Conservation (phyloP, 208 protist species). For the Crithidia brevicula region DNA sequence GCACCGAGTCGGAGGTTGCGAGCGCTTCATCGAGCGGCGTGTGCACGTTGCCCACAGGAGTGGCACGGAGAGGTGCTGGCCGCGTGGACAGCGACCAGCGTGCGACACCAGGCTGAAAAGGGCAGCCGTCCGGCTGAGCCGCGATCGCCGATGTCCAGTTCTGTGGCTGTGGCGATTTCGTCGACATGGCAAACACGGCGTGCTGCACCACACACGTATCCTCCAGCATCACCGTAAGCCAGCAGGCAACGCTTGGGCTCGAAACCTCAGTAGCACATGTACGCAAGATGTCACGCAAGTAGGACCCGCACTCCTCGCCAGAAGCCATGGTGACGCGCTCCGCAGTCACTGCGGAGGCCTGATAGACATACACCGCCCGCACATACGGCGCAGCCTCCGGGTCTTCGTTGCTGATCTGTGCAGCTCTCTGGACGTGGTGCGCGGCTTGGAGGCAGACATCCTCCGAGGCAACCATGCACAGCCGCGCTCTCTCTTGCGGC, state of each 20-base stretch:
- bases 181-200: constrained; percentile 34
- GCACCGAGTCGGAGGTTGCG: neutral
- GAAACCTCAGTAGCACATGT: constrained; percentile 6
- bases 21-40: constrained; percentile 3
- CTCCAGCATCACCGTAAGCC: constrained; percentile 46
- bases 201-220: constrained; percentile 52
- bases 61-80: neutral
- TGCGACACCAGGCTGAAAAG: constrained; percentile 4
- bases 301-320: constrained; percentile 35
- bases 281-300: constrained; percentile 29
- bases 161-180: constrained; percentile 1
- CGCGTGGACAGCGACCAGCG: constrained; percentile 8
- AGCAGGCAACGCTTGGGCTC: constrained; percentile 33
- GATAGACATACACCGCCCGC: constrained; percentile 35
- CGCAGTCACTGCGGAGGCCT: constrained; percentile 11
- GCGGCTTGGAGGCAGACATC: constrained; percentile 26
- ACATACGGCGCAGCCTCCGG: constrained; percentile 30
- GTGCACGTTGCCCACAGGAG: constrained; percentile 2
- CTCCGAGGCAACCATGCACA: constrained; percentile 24
- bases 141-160: constrained; percentile 6
- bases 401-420: constrained; percentile 7
- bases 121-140: neutral
- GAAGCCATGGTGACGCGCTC: constrained; percentile 33
- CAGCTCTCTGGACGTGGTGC: constrained; percentile 22
- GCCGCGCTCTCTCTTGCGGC: constrained; percentile 22